A percentile compares a stretch with the other conserved stretches of the same genome.
Conservation (phyloP, 306 rosid genomes). For the Betula pendula region DNA sequence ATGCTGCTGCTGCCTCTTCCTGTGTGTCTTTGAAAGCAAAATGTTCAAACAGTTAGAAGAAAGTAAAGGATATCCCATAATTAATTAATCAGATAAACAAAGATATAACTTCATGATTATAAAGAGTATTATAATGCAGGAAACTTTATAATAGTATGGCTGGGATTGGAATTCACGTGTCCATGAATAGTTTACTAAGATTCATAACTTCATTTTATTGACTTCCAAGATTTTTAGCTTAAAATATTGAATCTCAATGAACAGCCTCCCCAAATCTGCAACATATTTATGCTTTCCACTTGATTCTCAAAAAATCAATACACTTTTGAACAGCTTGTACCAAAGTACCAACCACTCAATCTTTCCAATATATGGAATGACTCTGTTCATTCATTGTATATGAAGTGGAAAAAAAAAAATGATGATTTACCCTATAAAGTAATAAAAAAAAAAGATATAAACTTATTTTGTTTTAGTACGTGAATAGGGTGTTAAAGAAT, state of each 20-base stretch:
- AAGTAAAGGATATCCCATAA: not conserved
- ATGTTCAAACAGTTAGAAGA: not conserved
- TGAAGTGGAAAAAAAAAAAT: too few species aligned
- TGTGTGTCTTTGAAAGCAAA: constrained; percentile 60
- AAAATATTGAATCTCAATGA: not conserved
- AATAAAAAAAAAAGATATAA: too few species aligned
- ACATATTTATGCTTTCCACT: not conserved
- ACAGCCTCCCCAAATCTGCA: not conserved
- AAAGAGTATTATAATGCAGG: constrained; percentile 27
- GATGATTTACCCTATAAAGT: too few species aligned
- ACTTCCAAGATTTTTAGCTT: not conserved
- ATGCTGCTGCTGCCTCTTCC: constrained; percentile 94
- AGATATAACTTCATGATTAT: constrained; percentile 33
- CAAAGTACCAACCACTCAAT: not conserved
- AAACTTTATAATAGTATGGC: constrained; percentile 4
- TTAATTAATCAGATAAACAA: constrained; percentile 16
- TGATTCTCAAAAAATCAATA: too few species aligned
- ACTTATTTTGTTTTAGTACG: too few species aligned
- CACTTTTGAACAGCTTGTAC: not conserved
- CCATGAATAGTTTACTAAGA: constrained; percentile 11
- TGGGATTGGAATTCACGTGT: constrained; percentile 44
- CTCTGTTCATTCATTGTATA: too few species aligned
- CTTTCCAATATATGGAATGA: not conserved
- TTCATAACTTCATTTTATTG: not conserved
- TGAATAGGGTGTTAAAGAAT: too few species aligned